Base-by-base conservation (phyloP, 1,284 basidiomycete species). In the Irpex lacteus region DNA sequence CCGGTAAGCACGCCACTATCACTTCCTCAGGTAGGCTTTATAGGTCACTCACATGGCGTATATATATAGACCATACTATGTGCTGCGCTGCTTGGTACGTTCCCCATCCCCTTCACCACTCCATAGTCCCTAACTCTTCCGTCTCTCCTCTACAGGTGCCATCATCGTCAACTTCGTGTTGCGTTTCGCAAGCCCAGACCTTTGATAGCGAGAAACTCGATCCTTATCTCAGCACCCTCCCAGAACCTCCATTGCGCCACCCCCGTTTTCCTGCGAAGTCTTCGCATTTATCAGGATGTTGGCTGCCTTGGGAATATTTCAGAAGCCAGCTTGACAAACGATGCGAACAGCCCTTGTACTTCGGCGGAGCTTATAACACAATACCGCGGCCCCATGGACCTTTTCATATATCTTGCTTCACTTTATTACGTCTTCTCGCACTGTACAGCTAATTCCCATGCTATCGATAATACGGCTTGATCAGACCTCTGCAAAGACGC, bases 151-250 rank as follows among this genome's bases (percentile, higher is more conserved):
- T 63, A 61, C 36, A 95, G 95, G 91, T 64, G 95, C 96, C 47
- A 90, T 98, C 71, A 80, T 94, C 60, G 89, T 90, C 79, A 98
- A 98, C 77, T 97, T 98, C 72, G 82, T 95, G 68, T 83, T 98
- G 69, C 85, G 91, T 58, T 92, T 94, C 75, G 84, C 89, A 5
- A 76, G 69, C 11, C 61, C 67, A 21, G 64, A 66, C 59, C 67
- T 68, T 32, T 72, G 61, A 70, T 5, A 9, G 11, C n/a, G 40
- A 55, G 50, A 61, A 40, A 60, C 61, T 26, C 38, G 32, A 38
- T 15, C 50, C 32, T 38, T 59, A 55, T 55, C 54, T 53, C 38
- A 26, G 38, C 26, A 9, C 36, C 40, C 40, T 26, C 49, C 7
- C 18, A 18, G 34, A 18, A 26, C 49, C 38, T 44, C 21, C 50